phyloP scores from a whole-genome alignment of 2,329 filamentous ascomycete species.

The Pseudocercospora pini-densiflorae region DNA sequence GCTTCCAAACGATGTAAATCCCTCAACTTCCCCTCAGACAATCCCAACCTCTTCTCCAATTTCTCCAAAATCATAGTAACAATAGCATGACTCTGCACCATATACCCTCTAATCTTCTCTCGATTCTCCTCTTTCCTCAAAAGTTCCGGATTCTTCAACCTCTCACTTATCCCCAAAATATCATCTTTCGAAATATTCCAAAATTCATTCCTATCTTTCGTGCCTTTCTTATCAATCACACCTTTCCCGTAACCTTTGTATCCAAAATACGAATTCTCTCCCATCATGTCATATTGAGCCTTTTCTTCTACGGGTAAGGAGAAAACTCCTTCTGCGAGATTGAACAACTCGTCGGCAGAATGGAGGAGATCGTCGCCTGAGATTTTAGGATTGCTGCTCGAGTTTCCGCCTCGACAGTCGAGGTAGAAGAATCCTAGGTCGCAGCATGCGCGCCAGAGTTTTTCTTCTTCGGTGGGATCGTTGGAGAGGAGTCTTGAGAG shows the following conservation, averaged over 20 bases:
- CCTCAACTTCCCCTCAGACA: conserved; percentile 48
- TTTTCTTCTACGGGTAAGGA: conserved; percentile 57
- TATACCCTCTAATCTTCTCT: conserved; percentile 49
- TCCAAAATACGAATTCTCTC: conserved; percentile 57
- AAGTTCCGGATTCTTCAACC: conserved; percentile 50
- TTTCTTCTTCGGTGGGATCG: conserved; percentile 42
- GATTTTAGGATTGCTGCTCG: conserved; percentile 14
- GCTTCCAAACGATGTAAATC: conserved; percentile 52
- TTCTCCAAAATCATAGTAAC: conserved; percentile 51
- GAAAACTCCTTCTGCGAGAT: conserved; percentile 53
- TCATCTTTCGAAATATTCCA: conserved; percentile 63
- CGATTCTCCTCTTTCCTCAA: conserved; percentile 45
- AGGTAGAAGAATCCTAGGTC: conserved; percentile 64
- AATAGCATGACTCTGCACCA: conserved; percentile 50
- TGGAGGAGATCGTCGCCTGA: conserved; percentile 48
- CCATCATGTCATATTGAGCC: conserved; percentile 58
- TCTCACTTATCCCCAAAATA: conserved; percentile 45
- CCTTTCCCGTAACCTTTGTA: conserved; percentile 44
- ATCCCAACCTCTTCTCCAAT: conserved; percentile 50
- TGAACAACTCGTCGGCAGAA: conserved; percentile 53
- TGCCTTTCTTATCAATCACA: conserved; percentile 54
- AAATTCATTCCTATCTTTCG: conserved; percentile 58
- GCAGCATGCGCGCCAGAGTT: conserved; percentile 39
- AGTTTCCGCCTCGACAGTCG: conserved; percentile 45
- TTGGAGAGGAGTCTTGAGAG: conserved; percentile 44